Conservation (phyloP, 345 rosid species). For the Eucalyptus erythrocorys region DNA sequence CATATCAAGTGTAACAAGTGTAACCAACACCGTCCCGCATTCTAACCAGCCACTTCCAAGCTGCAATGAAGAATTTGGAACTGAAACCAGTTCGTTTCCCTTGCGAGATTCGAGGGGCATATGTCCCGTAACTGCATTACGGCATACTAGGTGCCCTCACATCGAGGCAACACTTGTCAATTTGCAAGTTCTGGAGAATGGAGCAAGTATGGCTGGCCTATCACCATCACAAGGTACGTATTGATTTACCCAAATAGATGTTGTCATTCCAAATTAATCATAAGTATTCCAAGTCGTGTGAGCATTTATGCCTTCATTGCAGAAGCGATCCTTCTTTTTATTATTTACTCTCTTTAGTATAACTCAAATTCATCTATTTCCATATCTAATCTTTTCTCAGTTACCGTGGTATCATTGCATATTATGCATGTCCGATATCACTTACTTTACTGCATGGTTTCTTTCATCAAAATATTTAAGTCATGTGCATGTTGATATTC, state of each 20-base stretch:
- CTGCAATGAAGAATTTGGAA: not conserved
- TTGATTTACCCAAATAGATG: not conserved
- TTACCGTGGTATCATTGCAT: too few relatives aligned
- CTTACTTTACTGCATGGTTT: not conserved
- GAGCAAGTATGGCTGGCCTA: not conserved
- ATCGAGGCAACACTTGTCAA: not conserved
- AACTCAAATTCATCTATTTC: too few relatives aligned
- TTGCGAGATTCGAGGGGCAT: not conserved
- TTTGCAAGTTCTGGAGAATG: not conserved
- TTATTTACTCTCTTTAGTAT: too few relatives aligned
- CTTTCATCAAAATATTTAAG: not conserved
- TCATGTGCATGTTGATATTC: not conserved
- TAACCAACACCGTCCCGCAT: not conserved
- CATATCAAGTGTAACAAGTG: too few relatives aligned
- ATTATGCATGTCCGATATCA: too few relatives aligned
- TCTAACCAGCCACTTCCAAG: not conserved
- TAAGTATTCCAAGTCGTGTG: too few relatives aligned
- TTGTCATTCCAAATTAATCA: too few relatives aligned
- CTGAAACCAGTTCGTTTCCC: too few relatives aligned
- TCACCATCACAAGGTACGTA: not conserved
- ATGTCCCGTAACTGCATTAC: not conserved
- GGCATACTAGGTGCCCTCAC: too few relatives aligned
- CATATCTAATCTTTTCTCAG: too few relatives aligned
- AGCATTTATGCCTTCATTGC: too few relatives aligned
- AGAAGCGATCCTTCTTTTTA: too few relatives aligned